Evolutionary conservation across 441 rosid species (phyloP).

Genomic region (Adansonia madagascariensis): DNA sequence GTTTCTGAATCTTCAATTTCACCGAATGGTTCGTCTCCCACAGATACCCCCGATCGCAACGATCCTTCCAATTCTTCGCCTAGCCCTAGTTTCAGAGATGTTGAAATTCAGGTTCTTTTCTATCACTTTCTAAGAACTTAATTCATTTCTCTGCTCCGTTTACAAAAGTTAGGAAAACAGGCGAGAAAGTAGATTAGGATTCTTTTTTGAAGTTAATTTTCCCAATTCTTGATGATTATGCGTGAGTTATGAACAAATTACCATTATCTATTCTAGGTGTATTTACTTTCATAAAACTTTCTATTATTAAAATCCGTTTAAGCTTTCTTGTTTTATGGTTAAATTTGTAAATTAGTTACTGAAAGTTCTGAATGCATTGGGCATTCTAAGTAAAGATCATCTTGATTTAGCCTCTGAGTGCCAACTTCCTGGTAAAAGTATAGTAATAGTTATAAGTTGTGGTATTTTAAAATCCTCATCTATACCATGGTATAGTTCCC

Average conservation of each 20-base stretch:
- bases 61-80: constrained; percentile 54
- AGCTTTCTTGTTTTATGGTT: constrained; percentile 12
- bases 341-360: not conserved
- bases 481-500: not conserved
- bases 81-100: constrained; percentile 44
- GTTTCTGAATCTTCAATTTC: constrained; percentile 44
- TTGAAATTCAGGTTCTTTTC: constrained; percentile 57
- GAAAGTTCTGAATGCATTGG: not conserved
- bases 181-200: constrained; percentile 6
- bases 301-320: not conserved
- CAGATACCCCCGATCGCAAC: constrained; percentile 57
- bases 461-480: not conserved
- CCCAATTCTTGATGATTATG: not conserved
- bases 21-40: constrained; percentile 35
- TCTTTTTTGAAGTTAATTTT: not conserved
- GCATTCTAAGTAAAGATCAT: not conserved
- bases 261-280: not conserved
- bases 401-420: not conserved
- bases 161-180: not conserved
- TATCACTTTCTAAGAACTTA: not conserved
- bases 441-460: not conserved
- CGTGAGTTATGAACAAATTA: not conserved
- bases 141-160: constrained; percentile 10
- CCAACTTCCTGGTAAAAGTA: not conserved
- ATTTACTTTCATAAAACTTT: not conserved